Evolutionary conservation across 2,329 filamentous ascomycete species (phyloP).

Genomic region (Pseudopithomyces chartarum): DNA sequence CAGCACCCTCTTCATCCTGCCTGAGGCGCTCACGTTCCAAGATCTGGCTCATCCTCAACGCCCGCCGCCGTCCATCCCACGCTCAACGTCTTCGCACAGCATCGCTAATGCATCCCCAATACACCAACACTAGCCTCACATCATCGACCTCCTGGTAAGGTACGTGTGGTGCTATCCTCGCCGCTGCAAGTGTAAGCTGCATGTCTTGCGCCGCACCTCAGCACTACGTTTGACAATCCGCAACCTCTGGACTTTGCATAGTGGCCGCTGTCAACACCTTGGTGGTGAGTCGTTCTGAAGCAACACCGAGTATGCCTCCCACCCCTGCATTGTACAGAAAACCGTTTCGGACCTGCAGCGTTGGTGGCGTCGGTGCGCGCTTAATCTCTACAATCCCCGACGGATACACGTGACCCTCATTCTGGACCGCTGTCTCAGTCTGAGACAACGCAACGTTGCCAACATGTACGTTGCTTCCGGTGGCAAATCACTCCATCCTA

Average conservation of each 20-base stretch:
- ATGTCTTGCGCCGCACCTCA: constrained; percentile 3
- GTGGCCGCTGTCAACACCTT: neutral
- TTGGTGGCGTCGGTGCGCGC: constrained; percentile 8
- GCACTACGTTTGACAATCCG: constrained; percentile 8
- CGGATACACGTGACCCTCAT: neutral
- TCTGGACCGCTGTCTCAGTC: constrained; percentile 7
- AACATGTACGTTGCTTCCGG: neutral
- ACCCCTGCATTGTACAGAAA: constrained; percentile 6
- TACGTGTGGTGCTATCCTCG: neutral
- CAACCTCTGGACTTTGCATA: constrained; percentile 4
- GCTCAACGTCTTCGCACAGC: constrained; percentile 1
- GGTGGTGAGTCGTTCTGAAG: constrained; percentile 1
- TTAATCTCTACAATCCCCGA: neutral
- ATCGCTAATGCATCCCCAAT: constrained; percentile 1
- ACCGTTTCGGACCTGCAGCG: constrained; percentile 8
- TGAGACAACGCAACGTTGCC: constrained; percentile 5
- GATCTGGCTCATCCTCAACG: neutral
- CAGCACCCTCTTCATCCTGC: constrained; percentile 15
- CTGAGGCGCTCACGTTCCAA: constrained; percentile 12
- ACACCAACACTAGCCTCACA: neutral
- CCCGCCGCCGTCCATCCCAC: neutral
- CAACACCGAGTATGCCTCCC: neutral
- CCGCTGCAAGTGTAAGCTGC: constrained; percentile 6
- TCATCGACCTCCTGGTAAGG: neutral
- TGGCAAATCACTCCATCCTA: neutral